Evolutionary conservation across 257 asterid species (phyloP), one percentile per base, ranked within the genome.

Genomic region (Salvia rosmarinus): DNA sequence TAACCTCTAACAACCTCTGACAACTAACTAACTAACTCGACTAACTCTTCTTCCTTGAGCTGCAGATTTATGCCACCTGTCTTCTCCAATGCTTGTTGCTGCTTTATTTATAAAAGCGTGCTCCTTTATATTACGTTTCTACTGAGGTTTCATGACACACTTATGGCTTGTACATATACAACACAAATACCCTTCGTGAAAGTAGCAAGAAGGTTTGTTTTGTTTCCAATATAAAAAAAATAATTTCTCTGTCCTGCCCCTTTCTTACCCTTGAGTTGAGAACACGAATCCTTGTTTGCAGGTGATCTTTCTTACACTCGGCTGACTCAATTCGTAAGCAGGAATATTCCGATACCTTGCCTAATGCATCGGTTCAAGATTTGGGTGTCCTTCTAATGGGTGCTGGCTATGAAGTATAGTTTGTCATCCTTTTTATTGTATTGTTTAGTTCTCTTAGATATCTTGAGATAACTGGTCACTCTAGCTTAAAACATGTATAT

Each of bases 161-260:
- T 91, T 55, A 88, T 91, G 87, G 96, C 98, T 49, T 85, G 98
- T 76, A 88, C 96, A 19, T 85, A 84, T 80, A 89, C 97, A 49
- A 89, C 86, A 51, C 96, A 94, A 82, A 79, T 88, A 63, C 97
- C 99, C 42, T 73, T 86, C 21, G 86, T 88, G 80, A 94, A 81
- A 88, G 89, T 89, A 85, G 92, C 99, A 64, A 91, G 81, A 83
- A 94, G 98, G 99, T 94, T 62, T 73, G 90, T 79, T 81, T 72
- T 67, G 58, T 70, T 49, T 78, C 70, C 42, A 64, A 67, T 60
- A 70, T 40, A 49, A n/a, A n/a, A n/a, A n/a, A n/a, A n/a, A 64
- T 56, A 7, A 67, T 40, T 47, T 5, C 64, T 42, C 25, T 57
- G 25, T 55, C 67, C 46, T 28, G 12, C 37, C 43, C 37, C 10